Evolutionary conservation across 257 asterid genomes (phyloP).

Genomic region (Penstemon davidsonii): DNA sequence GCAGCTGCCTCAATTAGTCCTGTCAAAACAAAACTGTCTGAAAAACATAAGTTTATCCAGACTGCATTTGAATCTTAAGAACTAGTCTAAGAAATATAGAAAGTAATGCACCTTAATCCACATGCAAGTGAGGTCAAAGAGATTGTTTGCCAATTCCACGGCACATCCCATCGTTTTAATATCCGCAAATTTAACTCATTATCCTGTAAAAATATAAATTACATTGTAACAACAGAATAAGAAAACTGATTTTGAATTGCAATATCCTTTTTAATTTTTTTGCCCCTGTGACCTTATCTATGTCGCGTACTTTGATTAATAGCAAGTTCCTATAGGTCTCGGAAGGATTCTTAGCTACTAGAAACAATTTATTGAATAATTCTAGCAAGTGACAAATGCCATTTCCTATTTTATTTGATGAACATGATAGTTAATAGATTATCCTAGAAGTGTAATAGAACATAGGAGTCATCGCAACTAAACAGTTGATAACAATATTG

Average conservation of each 20-base stretch:
- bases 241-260: background rate
- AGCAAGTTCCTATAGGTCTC: too few species aligned
- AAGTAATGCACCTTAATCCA: constrained; percentile 72
- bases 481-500: too few species aligned
- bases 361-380: too few species aligned
- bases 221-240: constrained; percentile 17
- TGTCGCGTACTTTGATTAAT: too few species aligned
- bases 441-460: too few species aligned
- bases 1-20: constrained; percentile 88
- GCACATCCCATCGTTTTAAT: constrained; percentile 90
- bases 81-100: background rate
- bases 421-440: too few species aligned
- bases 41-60: constrained; percentile 52
- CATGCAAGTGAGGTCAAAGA: constrained; percentile 91
- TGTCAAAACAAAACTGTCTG: constrained; percentile 99
- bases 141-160: constrained; percentile 97
- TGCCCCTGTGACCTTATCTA: too few species aligned
- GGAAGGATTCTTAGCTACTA: too few species aligned
- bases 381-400: too few species aligned
- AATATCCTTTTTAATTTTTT: too few species aligned
- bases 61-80: constrained; percentile 8
- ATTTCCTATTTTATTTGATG: too few species aligned
- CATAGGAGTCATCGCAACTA: too few species aligned
- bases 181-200: constrained; percentile 58
- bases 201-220: constrained; percentile 45